These are phyloP conservation scores for Sporothrix curviconia DNA, from an alignment of 2,329 filamentous ascomycete species.

Conservation along the genomic window DNA sequence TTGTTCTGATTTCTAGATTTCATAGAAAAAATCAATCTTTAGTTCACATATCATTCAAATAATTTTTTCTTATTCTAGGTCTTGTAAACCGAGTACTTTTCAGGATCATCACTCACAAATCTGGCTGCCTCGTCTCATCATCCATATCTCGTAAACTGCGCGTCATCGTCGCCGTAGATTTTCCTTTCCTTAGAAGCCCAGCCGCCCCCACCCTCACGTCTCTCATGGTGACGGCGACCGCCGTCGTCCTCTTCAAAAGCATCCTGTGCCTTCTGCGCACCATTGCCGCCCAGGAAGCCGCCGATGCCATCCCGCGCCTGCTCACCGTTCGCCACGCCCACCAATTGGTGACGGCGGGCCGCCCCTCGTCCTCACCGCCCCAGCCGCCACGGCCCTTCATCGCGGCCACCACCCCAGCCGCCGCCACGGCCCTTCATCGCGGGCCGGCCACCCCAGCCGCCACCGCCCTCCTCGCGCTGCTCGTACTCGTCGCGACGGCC, in stretches of 20 bases:
- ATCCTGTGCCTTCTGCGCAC: slow-evolving; percentile 20
- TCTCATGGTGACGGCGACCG: slow-evolving; percentile 23
- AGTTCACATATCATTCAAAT: too few relatives aligned
- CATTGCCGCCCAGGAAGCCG: slow-evolving; percentile 19
- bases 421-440: slow-evolving; percentile 20
- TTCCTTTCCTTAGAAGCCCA: background rate
- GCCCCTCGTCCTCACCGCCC: slow-evolving; percentile 14
- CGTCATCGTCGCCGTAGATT: background rate
- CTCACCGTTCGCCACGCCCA: too few relatives aligned
- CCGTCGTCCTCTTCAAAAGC: slow-evolving; percentile 19
- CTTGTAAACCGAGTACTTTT: too few relatives aligned
- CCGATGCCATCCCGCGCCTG: background rate
- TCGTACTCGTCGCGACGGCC: slow-evolving; percentile 24
- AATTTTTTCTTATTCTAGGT: too few relatives aligned
- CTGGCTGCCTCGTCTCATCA: background rate
- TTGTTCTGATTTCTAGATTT: too few relatives aligned
- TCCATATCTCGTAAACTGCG: background rate
- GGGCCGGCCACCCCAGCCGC: too few relatives aligned
- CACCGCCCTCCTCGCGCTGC: slow-evolving; percentile 20
- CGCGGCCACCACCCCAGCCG: slow-evolving; percentile 11
- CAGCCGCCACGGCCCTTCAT: background rate
- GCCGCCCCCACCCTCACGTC: slow-evolving; percentile 9
- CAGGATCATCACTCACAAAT: too few relatives aligned
- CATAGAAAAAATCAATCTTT: too few relatives aligned
- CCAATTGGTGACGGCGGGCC: background rate